Evolutionary conservation across 1,284 basidiomycete species (phyloP), one percentile per base, ranked within the genome.

Genomic region (Fomitopsis betulina): DNA sequence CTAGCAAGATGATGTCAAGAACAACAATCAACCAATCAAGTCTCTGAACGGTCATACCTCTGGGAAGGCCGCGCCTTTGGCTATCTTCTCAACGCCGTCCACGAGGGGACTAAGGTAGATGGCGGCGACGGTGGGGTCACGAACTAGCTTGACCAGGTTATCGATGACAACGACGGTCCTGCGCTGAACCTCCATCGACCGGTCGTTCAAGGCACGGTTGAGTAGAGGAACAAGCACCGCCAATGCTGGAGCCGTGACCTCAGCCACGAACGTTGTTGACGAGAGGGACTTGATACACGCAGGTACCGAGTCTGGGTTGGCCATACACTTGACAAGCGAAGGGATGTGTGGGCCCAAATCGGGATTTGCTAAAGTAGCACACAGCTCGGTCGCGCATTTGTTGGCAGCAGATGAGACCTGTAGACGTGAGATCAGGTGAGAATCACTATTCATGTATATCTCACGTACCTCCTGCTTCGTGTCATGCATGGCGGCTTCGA

Each of bases 141-240:
- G 89, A 49, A 99, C 97, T 57, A 99, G 89, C 77, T 98, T 99
- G 75, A 98, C 96, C 58, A 99, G 82, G 76, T 99, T 99, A 72
- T 96, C 95, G 61, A 96, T 87, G 67, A 99, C 93, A 56, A 99
- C 91, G 60, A 96, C 94, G 0, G 87, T 85, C 33, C 89, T 81
- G 60, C 93, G 87, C 70, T 94, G 93, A 23, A 93, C 93, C 71
- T 98, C 95, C 86, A 96, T 97, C 63, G 93, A 96, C 64, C 96
- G 86, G 74, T 98, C 96, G 70, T 96, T 96, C 65, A 99, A 80
- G 7, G 94, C 96, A 70, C 97, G 94, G 56, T 87, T 82, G 56
- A 99, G 81, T 42, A 99, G 85, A 5, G 96, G 96, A 2, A 97
- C 95, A 65, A 99, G 87, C 65, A 99, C 94, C 25, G 97, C 96